Conservation (phyloP, 129 eudicot genomes). For the Gnaphalium uliginosum region DNA sequence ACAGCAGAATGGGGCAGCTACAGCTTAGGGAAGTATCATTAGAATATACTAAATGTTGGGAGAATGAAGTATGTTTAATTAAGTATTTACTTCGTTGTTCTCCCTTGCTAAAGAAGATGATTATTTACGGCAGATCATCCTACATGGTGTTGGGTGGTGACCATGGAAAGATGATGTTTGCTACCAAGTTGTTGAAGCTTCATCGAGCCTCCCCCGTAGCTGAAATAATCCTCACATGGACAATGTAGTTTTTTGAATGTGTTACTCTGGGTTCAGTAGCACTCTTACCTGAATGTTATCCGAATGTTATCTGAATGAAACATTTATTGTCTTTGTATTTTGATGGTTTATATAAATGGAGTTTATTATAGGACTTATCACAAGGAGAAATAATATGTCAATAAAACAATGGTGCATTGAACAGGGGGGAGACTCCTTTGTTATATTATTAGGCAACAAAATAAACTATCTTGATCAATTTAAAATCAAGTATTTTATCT, state of each 20-base stretch:
- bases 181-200: not conserved
- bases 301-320: too few species aligned
- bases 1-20: not conserved
- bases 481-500: too few species aligned
- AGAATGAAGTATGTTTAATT: constrained; percentile 9
- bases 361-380: too few species aligned
- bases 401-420: too few species aligned
- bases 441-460: not conserved
- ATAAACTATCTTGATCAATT: too few species aligned
- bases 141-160: not conserved
- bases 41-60: not conserved
- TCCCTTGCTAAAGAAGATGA: constrained; percentile 1
- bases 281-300: too few species aligned
- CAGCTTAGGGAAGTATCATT: constrained; percentile 2
- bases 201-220: too few species aligned
- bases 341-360: too few species aligned
- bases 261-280: too few species aligned
- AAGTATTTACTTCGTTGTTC: constrained; percentile 21
- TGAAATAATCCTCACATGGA: not conserved
- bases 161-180: not conserved
- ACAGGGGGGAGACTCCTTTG: not conserved
- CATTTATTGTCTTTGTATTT: too few species aligned
- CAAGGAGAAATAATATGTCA: too few species aligned
- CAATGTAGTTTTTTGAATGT: too few species aligned
- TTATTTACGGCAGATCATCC: not conserved